phyloP scores from a whole-genome alignment of 2,329 filamentous ascomycete genomes.

The Phyllosticta citriasiana region DNA sequence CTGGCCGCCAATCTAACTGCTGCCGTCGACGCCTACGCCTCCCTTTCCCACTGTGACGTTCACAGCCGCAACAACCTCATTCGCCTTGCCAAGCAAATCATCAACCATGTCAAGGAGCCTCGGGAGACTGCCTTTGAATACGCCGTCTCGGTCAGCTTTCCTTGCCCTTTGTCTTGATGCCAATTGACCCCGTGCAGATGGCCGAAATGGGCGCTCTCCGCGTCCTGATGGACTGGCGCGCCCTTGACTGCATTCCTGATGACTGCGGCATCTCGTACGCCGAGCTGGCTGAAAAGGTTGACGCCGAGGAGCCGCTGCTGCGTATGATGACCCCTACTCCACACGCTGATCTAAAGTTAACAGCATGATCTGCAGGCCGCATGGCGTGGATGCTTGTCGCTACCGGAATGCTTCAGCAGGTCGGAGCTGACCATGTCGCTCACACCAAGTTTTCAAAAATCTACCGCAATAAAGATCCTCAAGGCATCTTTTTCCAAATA shows the following conservation, averaged over 20 bases:
- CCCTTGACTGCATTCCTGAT: constrained; percentile 2
- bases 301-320: constrained; percentile 5
- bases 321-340: background rate
- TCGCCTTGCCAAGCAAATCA: constrained; percentile 1
- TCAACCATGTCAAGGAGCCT: constrained; percentile 6
- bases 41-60: background rate
- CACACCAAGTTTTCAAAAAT: constrained; percentile 7
- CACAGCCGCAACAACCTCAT: background rate
- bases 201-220: constrained; percentile 4
- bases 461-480: background rate
- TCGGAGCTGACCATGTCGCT: constrained; percentile 1
- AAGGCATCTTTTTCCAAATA: constrained; percentile 7
- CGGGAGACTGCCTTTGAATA: constrained; percentile 5
- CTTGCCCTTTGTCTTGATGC: background rate
- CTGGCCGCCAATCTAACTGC: background rate
- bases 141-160: background rate
- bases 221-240: constrained; percentile 5
- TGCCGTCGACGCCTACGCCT: background rate
- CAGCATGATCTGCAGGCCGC: background rate
- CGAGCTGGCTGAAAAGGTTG: background rate
- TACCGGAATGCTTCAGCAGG: background rate
- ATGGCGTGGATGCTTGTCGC: constrained; percentile 7
- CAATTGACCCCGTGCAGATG: background rate
- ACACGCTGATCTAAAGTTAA: background rate
- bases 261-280: constrained; percentile 1